Percentiles rank a stretch among this genome's conserved stretches.
Evolutionary conservation across 306 rosid species (phyloP).

Genomic region (Cercis canadensis): DNA sequence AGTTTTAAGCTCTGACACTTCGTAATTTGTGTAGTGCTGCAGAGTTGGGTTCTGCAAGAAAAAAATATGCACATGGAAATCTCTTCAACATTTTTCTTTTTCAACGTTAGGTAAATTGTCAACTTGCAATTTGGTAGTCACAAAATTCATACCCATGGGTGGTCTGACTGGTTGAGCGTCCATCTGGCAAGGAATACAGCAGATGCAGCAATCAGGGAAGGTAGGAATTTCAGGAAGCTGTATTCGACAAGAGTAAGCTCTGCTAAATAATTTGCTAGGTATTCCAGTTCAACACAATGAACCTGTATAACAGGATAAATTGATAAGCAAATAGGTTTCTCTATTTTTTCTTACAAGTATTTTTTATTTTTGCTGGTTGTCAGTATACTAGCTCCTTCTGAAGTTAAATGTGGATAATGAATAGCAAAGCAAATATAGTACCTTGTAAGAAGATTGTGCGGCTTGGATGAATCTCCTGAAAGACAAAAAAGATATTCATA

Average conservation of each 20-base stretch:
- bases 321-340: constrained; percentile 1
- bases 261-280: constrained; percentile 81
- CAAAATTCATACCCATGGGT: constrained; percentile 78
- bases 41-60: constrained; percentile 73
- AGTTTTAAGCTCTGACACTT: constrained; percentile 64
- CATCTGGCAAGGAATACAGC: constrained; percentile 93
- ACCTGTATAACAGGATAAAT: constrained; percentile 49
- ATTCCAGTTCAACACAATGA: constrained; percentile 65
- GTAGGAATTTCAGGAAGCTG: constrained; percentile 74
- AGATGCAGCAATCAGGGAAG: constrained; percentile 86
- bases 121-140: constrained; percentile 10
- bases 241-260: constrained; percentile 82
- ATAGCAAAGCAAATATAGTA: constrained; percentile 35
- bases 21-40: constrained; percentile 80
- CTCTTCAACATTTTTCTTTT: constrained; percentile 9
- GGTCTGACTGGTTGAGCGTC: constrained; percentile 71
- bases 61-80: constrained; percentile 22
- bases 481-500: constrained; percentile 12
- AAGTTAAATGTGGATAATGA: constrained; percentile 17
- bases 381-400: background rate
- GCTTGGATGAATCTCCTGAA: constrained; percentile 89
- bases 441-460: constrained; percentile 77
- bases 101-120: background rate
- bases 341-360: constrained; percentile 13
- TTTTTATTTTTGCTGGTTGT: background rate